Base-by-base conservation (phyloP, 768 basidiomycete species). In the Russula compacta region DNA sequence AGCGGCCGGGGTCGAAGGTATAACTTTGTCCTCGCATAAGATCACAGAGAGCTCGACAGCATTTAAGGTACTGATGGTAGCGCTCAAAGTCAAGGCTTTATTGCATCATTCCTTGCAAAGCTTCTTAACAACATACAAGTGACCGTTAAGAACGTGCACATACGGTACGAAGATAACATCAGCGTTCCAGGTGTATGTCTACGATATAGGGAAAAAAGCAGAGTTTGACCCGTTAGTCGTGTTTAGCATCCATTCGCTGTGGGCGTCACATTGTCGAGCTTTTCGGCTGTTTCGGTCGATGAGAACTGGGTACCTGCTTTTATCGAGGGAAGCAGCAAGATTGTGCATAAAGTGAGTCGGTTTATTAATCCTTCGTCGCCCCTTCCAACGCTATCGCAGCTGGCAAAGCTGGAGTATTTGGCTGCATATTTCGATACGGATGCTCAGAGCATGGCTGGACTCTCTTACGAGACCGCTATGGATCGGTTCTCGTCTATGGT, bases 341-440 rank as follows among this genome's bases (percentile, higher is more conserved):
- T 86, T 21, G 87, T 98, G 35, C 91, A 95, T 73, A 99, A 99
- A 78, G 92, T 87, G 67, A 39, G 56, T 52, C n/a, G 14, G 50
- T 15, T 33, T 59, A 10, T n/a, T 36, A 38, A 38, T 42, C 4
- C 3, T 35, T 36, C 19, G 21, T 32, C 19, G 15, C 44, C 17
- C 48, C 42, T 66, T 12, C 24, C 36, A 60, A 64, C 48, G 21
- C 56, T 54, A 7, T 49, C 53, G 7, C 65, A 95, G 92, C 77
- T 99, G 39, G 90, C 91, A 29, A 88, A 85, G 63, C 75, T 99
- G 40, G 80, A 87, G 71, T 95, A 90, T 4, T 77, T 99, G 54
- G 89, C 94, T 1, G 73, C 94, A 3, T 99, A 99, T 71, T 98
- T 98, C 67, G 91, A 99, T 71, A 98, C 97, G 0, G 95, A 99